A percentile compares a stretch with the other conserved stretches of the same genome.
phyloP scores from a whole-genome alignment of 805 yeast species.

The Nakazawaea pomicola region DNA sequence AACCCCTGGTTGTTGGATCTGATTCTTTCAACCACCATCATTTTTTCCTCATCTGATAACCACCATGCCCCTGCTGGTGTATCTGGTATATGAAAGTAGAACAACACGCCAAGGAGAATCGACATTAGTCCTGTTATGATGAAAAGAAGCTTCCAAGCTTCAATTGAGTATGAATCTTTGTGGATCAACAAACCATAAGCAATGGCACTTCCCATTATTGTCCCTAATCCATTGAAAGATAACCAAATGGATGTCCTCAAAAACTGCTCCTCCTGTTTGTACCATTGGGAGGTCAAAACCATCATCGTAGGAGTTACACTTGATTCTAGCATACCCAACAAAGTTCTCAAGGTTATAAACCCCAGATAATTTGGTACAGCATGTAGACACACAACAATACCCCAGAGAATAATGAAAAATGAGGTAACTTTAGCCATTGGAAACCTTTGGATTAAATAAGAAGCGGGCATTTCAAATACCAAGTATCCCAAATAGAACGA shows the following conservation, averaged over 20 bases:
- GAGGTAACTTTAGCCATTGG: conserved; percentile 33
- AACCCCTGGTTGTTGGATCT: conserved; percentile 53
- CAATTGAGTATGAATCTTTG: conserved; percentile 30
- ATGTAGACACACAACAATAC: conserved; percentile 24
- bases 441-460: conserved; percentile 30
- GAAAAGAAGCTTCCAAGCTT: conserved; percentile 58
- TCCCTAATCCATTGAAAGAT: conserved; percentile 36
- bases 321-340: conserved; percentile 46
- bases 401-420: conserved; percentile 29
- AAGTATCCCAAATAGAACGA: conserved; percentile 32
- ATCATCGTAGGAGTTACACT: conserved; percentile 47
- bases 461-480: conserved; percentile 31
- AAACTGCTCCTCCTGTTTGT: conserved; percentile 40
- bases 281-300: conserved; percentile 50
- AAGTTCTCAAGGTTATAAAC: conserved; percentile 37
- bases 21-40: conserved; percentile 45
- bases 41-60: conserved; percentile 35
- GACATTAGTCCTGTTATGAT: conserved; percentile 59
- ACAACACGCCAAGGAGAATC: conserved; percentile 40
- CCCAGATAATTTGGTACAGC: conserved; percentile 34
- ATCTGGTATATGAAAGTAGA: conserved; percentile 41
- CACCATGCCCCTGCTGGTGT: conserved; percentile 31
- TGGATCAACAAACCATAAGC: conserved; percentile 46
- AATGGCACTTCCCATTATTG: conserved; percentile 40
- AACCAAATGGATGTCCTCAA: conserved; percentile 35